Evolutionary conservation across 1,284 basidiomycete species (phyloP).

Genomic region (Mycena citricolor): DNA sequence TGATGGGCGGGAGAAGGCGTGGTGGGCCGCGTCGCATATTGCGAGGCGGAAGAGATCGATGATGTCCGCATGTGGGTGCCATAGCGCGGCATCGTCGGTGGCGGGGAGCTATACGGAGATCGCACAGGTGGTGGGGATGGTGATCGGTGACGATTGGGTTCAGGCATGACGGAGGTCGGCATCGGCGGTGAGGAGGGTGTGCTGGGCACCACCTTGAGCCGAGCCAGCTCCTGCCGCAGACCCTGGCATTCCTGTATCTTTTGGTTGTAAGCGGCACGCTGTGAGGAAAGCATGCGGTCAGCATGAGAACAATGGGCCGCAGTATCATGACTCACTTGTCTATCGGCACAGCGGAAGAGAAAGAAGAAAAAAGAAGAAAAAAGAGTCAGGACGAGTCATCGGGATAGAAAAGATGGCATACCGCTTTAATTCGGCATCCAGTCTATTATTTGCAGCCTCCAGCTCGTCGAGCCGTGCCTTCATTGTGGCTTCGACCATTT

Average conservation of each 20-base stretch:
- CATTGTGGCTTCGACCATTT: slow-evolving; percentile 56
- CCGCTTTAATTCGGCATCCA: slow-evolving; percentile 66
- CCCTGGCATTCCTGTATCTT: slow-evolving; percentile 69
- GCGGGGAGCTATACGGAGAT: slow-evolving; percentile 32
- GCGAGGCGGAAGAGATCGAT: slow-evolving; percentile 45
- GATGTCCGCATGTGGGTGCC: slow-evolving; percentile 49
- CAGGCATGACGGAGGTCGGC: slow-evolving; percentile 26
- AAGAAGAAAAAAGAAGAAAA: slow-evolving; percentile 23
- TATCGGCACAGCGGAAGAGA: no score
- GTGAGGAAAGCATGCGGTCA: slow-evolving; percentile 23
- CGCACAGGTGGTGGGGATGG: slow-evolving; percentile 34
- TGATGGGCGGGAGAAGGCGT: slow-evolving; percentile 43
- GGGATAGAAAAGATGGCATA: slow-evolving; percentile 36
- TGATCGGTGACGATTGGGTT: slow-evolving; percentile 27
- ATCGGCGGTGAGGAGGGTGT: slow-evolving; percentile 34
- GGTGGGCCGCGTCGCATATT: no score
- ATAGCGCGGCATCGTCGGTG: slow-evolving; percentile 46
- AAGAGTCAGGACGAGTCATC: slow-evolving; percentile 17
- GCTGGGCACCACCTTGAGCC: slow-evolving; percentile 48
- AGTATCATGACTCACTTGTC: slow-evolving; percentile 51
- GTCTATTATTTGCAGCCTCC: slow-evolving; percentile 53
- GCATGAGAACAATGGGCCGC: slow-evolving; percentile 22
- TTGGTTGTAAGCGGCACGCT: slow-evolving; percentile 63
- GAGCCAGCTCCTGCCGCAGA: slow-evolving; percentile 62
- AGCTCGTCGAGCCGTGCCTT: slow-evolving; percentile 64